Base-by-base conservation (phyloP, 2,329 filamentous ascomycete genomes). In the Penicillium occitanis region DNA sequence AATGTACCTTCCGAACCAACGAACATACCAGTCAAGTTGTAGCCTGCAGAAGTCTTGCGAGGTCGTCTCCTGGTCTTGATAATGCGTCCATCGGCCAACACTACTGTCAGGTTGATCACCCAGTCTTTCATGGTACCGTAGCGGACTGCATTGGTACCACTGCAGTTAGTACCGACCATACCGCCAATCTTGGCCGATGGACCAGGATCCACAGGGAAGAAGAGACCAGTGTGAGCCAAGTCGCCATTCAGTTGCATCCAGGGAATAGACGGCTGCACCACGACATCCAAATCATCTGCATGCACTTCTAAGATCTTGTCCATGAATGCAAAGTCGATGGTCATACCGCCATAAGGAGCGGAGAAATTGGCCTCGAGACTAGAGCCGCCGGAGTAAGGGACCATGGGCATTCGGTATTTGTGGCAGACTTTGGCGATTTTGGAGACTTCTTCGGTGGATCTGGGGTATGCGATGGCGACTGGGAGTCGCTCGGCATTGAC, bases 301-400 rank as follows among this genome's bases (percentile, higher is more conserved):
- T 96, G 90, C 65, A 97, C 83, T 63, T 88, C 83, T 35, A 97
- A 71, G 30, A 97, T 90, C 72, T 88, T 83, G 75, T 96, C 90
- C 93, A 97, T 97, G 73, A 87, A 87, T 0, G 88, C 87, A 76
- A 97, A 97, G 74, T 97, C 93, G 61, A 97, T 90, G 70, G 91
- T 94, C 74, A 97, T 87, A 13, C 93, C 93, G 13, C 93, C 93
- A 73, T 89, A 90, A 0, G 92, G 92, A 14, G 93, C 91, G 0
- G 91, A 91, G 77, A 96, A 96, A 76, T 97, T 95, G 14, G 91
- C 93, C 77, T 97, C 93, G 0, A 97, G 82, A 70, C 91, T 94
- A 0, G 91, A 90, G 14, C 93, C 93, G 2, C 92, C 93, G 0
- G 91, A 95, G 74, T 91, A 97, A 0, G 92, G 90, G 67, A 95